Base-by-base conservation (phyloP, 306 rosid species). In the Betula pendula region DNA sequence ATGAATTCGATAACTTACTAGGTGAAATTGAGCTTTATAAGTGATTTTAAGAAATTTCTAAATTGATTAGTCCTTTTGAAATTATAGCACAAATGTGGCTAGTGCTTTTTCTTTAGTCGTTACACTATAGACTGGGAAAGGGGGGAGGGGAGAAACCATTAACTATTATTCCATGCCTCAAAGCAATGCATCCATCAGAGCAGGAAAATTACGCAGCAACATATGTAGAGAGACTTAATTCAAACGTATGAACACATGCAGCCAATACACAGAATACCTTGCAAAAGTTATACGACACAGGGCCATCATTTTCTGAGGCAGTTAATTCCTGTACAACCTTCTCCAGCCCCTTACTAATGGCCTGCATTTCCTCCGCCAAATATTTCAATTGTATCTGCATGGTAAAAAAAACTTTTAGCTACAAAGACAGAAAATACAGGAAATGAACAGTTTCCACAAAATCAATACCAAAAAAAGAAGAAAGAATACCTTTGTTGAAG, bases 331-430 rank as follows among this genome's bases (percentile, higher is more conserved):
- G 97, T 69, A 92, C 90, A 71, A 95, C 95, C 85, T 92, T 95
- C 87, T 95, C 98, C 55, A 90, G 86, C 79, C 97, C 98, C 86
- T 95, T 95, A 82, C 88, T 90, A 47, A 95, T 81, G 75, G 98
- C 96, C 87, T 92, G 97, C 99, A 95, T 95, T 89, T 95, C 97
- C 85, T 95, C 99, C 27, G 99, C 99, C 92, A 95, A 81, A 82
- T 84, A 92, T 86, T 92, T 95, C 83, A 95, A 81, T 88, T 95
- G 99, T 73, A 95, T 82, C 99, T 95, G 90, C 83, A 81, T 72
- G 74, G 76, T 62, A 71, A 74, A 70, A 70, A 70, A 51, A 72
- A 11, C 73, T 72, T 55, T 74, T 56, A 74, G 76, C 76, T 68
- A 19, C 48, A 38, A 66, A 66, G 48, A 35, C 17, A 35, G 2